Percentiles rank a stretch among this genome's conserved stretches.
These are phyloP conservation scores for Sugiyamaella floridensis DNA, from an alignment of 805 yeast genomes.

Conservation along the genomic window DNA sequence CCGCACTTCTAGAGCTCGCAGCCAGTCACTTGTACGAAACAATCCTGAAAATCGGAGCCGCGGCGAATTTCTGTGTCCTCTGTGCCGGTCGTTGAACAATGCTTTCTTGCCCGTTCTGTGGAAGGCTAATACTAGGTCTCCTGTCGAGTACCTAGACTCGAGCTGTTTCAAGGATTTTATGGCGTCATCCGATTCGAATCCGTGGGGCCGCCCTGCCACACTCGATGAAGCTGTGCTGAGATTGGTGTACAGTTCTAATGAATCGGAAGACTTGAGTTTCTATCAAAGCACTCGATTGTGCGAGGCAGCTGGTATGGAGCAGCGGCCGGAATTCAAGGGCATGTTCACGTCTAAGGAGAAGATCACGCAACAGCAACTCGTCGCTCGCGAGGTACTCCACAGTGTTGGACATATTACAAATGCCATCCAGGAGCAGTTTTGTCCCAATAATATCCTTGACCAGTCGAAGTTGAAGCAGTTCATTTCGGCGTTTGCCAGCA, in stretches of 20 bases:
- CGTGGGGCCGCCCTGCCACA: not conserved
- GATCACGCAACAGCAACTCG: not conserved
- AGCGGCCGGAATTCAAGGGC: not conserved
- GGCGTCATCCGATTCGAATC: not conserved
- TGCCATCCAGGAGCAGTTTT: not conserved
- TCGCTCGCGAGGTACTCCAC: not conserved
- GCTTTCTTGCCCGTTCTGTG: constrained; percentile 73
- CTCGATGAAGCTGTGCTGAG: not conserved
- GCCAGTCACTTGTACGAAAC: constrained; percentile 72
- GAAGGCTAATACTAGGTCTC: constrained; percentile 36
- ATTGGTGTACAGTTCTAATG: not conserved
- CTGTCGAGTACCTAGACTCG: constrained; percentile 3
- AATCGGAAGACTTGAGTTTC: not conserved
- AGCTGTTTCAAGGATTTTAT: not conserved
- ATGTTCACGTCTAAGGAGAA: not conserved
- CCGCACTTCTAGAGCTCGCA: constrained; percentile 45
- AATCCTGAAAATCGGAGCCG: constrained; percentile 66
- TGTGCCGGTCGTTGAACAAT: constrained; percentile 82
- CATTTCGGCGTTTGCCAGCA: constrained; percentile 37
- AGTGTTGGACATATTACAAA: not conserved
- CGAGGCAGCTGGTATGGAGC: not conserved
- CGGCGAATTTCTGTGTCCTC: constrained; percentile 78
- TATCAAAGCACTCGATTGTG: not conserved
- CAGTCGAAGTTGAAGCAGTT: constrained; percentile 19
- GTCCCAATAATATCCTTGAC: not conserved